These are phyloP conservation scores for Pyracantha coccinea DNA, from an alignment of 331 rosid genomes.

Conservation along the genomic window DNA sequence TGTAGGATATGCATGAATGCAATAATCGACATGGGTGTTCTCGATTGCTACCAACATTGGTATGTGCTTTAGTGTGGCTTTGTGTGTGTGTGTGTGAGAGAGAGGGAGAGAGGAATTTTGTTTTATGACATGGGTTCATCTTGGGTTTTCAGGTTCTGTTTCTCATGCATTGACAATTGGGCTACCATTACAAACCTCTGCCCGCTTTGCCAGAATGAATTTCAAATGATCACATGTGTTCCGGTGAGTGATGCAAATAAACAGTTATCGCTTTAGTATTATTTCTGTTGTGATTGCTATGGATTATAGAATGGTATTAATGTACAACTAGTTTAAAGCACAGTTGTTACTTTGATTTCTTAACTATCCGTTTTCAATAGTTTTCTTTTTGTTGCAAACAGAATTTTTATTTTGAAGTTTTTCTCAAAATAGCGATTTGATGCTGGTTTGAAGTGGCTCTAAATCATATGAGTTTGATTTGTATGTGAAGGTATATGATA, in stretches of 20 bases:
- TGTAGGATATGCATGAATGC: slow-evolving; percentile 96
- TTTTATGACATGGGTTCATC: not conserved
- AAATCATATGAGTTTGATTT: slow-evolving; percentile 21
- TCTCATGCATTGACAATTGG: slow-evolving; percentile 96
- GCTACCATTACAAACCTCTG: slow-evolving; percentile 95
- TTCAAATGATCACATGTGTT: slow-evolving; percentile 93
- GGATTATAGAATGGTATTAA: not conserved
- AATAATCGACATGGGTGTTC: slow-evolving; percentile 80
- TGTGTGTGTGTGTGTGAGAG: not conserved
- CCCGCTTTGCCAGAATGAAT: slow-evolving; percentile 98
- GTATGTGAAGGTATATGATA: slow-evolving; percentile 80
- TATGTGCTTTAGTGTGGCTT: slow-evolving; percentile 21
- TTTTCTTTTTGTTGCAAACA: not conserved
- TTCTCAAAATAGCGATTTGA: slow-evolving; percentile 9
- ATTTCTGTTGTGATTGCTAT: slow-evolving; percentile 13
- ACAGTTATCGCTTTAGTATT: slow-evolving; percentile 5
- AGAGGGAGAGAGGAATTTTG: not conserved
- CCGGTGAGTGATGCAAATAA: slow-evolving; percentile 70
- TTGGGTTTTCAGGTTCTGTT: slow-evolving; percentile 72
- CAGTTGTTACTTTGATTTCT: slow-evolving; percentile 5
- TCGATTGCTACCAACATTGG: slow-evolving; percentile 99
- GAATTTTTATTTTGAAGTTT: not conserved
- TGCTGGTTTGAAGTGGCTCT: slow-evolving; percentile 18
- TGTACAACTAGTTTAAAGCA: not conserved
- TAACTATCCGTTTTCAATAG: not conserved